Evolutionary conservation across 306 rosid species (phyloP).

Genomic region (Sphenostylis stenocarpa): DNA sequence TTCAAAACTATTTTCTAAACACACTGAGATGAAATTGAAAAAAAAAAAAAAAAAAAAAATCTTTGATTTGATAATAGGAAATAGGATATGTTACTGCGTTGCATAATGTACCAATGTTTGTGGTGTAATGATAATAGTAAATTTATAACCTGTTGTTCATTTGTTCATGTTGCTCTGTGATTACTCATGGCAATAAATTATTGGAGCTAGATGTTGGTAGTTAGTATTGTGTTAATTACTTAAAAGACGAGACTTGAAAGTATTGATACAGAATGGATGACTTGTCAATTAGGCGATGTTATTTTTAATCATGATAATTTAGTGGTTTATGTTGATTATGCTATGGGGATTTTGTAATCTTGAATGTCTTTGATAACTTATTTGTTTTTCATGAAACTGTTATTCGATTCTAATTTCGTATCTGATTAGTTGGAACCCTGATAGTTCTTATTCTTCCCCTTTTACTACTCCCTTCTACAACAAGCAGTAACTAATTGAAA

Average conservation of each 20-base stretch:
- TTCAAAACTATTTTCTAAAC: slow-evolving; percentile 10
- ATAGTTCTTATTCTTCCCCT: background rate
- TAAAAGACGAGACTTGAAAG: background rate
- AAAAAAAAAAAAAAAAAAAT: background rate
- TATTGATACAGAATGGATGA: background rate
- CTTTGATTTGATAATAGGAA: background rate
- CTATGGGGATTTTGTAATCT: background rate
- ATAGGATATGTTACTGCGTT: background rate
- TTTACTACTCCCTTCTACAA: background rate
- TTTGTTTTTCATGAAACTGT: background rate
- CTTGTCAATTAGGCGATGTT: background rate
- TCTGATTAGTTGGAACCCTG: background rate
- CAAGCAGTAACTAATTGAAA: background rate
- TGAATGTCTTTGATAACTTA: background rate
- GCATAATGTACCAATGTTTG: background rate
- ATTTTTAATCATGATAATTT: background rate
- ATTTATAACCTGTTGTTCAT: background rate
- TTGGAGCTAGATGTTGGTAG: slow-evolving; percentile 12
- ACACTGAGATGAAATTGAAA: background rate
- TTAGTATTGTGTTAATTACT: slow-evolving; percentile 5
- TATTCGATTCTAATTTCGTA: background rate
- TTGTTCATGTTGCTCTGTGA: slow-evolving; percentile 13
- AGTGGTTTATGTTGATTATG: background rate
- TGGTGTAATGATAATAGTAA: background rate
- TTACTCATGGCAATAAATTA: background rate